These are phyloP conservation scores for Auricularia sp. DNA, from an alignment of 768 basidiomycete species.

Conservation along the genomic window DNA sequence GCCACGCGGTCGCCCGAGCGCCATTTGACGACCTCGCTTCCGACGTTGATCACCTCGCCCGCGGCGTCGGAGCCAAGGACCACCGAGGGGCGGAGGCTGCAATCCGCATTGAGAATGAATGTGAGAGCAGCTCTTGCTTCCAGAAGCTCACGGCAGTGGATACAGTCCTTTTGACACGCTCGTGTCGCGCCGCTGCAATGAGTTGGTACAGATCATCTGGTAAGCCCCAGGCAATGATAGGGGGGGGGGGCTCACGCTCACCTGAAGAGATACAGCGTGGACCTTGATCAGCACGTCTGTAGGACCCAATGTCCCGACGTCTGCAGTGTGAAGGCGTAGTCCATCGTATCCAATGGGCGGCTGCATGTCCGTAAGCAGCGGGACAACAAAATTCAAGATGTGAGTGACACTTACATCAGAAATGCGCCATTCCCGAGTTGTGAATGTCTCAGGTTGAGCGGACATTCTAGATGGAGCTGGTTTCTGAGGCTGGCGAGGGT, in stretches of 20 bases:
- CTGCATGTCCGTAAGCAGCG: background rate
- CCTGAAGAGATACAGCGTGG: background rate
- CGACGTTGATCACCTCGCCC: slow-evolving; percentile 5
- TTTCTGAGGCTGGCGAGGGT: no score
- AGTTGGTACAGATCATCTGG: background rate
- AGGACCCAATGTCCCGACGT: background rate
- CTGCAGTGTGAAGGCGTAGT: background rate
- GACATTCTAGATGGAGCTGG: no score
- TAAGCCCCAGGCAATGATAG: no score
- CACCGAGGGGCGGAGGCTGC: background rate
- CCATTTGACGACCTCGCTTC: slow-evolving; percentile 2
- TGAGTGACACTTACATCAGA: background rate
- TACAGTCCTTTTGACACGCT: background rate
- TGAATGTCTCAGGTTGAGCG: background rate
- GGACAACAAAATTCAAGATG: background rate
- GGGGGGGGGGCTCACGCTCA: background rate
- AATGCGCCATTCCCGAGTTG: background rate
- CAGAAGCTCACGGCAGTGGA: background rate
- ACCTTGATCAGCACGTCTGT: background rate
- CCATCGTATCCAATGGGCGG: background rate
- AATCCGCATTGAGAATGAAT: background rate
- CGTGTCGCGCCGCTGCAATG: background rate
- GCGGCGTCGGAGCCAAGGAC: slow-evolving; percentile 5
- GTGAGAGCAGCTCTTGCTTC: background rate
- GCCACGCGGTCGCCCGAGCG: slow-evolving; percentile 7